Conservation (phyloP, 192 early-diverging fungal genomes). For the Diversispora epigaea region DNA sequence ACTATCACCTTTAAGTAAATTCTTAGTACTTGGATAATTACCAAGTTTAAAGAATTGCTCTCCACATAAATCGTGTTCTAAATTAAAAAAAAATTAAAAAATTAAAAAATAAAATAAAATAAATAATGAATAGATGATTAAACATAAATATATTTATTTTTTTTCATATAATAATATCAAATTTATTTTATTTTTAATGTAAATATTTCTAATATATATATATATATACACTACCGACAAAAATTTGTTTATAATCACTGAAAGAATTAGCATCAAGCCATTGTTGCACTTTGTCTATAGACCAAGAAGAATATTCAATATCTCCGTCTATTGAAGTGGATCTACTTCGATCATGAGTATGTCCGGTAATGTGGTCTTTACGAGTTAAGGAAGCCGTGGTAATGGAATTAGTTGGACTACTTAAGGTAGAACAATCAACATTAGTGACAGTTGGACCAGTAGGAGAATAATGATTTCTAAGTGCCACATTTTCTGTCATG, state of each 20-base stretch:
- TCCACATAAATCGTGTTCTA: slow-evolving; percentile 5
- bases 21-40: neutral
- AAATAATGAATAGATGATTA: too few relatives aligned
- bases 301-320: neutral
- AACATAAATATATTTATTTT: too few relatives aligned
- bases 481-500: neutral
- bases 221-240: slow-evolving; percentile 20
- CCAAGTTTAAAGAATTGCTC: slow-evolving; percentile 10
- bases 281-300: slow-evolving; percentile 1
- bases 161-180: neutral
- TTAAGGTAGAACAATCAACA: neutral
- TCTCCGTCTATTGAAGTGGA: slow-evolving; percentile 22
- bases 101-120: too few relatives aligned
- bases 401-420: neutral
- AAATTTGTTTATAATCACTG: slow-evolving; percentile 8
- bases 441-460: slow-evolving; percentile 16
- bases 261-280: slow-evolving; percentile 23
- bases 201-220: neutral
- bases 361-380: slow-evolving; percentile 18
- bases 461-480: neutral
- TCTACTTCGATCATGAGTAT: slow-evolving; percentile 28
- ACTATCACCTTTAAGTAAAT: neutral
- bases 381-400: slow-evolving; percentile 12
- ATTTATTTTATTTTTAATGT: neutral
- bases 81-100: neutral